Evolutionary conservation across 305 asterid genomes (phyloP), one percentile per base, ranked within the genome.

Genomic region (Caryopteris hybrid): DNA sequence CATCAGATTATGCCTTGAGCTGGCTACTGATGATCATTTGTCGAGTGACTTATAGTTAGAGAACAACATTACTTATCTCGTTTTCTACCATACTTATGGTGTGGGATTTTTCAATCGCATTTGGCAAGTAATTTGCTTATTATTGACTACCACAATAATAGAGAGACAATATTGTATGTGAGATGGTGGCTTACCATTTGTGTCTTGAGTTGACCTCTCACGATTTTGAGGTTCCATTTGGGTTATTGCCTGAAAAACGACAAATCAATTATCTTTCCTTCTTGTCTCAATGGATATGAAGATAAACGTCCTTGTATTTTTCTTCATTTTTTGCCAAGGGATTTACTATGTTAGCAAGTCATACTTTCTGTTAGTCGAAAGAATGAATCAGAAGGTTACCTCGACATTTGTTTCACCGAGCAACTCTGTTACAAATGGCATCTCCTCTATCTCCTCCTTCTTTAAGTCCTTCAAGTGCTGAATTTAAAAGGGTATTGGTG

Each of bases 381-480:
- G 25, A 39, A 20, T 25, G 2, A 1, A 25, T 2, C 2, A n/a
- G 14, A 13, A 58, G 58, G 43, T 76, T 83, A 90, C 98, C 98
- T 88, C 95, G 11, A 66, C 58, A 58, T 78, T 77, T 45, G 94
- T 64, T 79, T 93, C 96, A 29, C 68, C 81, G 43, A 91, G 71
- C 51, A 87, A 62, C 41, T 91, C 97, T 13, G 78, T 57, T 68
- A 76, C 78, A 57, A 79, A 81, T 64, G 94, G 90, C 74, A 93
- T 83, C 87, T 91, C 95, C 50, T 86, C 86, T 72, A 85, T 81
- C 88, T 78, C 88, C 74, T 87, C 88, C 78, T 74, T 89, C 67
- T 81, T 80, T 58, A 85, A 57, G 70, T 61, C 85, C 74, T 78
- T 86, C 81, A 93, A 70, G 77, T 84, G 80, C 99, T 93, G 94